These are phyloP conservation scores for Metschnikowia aberdeeniae DNA, from an alignment of 805 yeast species.

Conservation along the genomic window DNA sequence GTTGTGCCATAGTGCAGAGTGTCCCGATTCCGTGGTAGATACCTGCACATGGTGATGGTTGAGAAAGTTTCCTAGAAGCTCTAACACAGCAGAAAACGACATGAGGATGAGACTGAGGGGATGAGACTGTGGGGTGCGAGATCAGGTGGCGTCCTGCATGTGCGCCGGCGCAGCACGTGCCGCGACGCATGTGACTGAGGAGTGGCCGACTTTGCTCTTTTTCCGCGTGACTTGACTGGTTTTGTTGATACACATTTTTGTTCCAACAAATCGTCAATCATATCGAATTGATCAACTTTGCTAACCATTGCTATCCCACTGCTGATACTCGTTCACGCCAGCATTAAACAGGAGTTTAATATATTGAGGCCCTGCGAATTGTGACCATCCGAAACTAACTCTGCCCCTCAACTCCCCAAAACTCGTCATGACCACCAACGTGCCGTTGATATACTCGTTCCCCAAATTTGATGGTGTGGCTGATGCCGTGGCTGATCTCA, in stretches of 20 bases:
- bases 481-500: conserved; percentile 94
- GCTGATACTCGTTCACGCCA: not conserved
- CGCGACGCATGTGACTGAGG: not conserved
- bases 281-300: not conserved
- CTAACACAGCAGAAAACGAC: not conserved
- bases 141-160: conserved; percentile 2
- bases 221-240: conserved; percentile 5
- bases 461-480: conserved; percentile 89
- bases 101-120: not conserved
- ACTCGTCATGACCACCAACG: conserved; percentile 78
- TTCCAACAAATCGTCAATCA: not conserved
- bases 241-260: conserved; percentile 4
- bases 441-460: conserved; percentile 89
- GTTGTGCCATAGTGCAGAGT: not conserved
- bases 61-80: not conserved
- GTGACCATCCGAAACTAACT: conserved; percentile 2
- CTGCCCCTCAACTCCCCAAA: not conserved
- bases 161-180: not conserved
- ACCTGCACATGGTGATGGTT: conserved; percentile 1
- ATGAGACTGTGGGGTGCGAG: conserved; percentile 1
- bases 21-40: not conserved
- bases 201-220: conserved; percentile 7
- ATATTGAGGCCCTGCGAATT: not conserved
- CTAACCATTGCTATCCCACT: conserved; percentile 1
- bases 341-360: not conserved